Percentiles rank a stretch among this genome's conserved stretches.
Conservation (phyloP, 23 red algal genomes). For the Gracilaria domingensis region DNA sequence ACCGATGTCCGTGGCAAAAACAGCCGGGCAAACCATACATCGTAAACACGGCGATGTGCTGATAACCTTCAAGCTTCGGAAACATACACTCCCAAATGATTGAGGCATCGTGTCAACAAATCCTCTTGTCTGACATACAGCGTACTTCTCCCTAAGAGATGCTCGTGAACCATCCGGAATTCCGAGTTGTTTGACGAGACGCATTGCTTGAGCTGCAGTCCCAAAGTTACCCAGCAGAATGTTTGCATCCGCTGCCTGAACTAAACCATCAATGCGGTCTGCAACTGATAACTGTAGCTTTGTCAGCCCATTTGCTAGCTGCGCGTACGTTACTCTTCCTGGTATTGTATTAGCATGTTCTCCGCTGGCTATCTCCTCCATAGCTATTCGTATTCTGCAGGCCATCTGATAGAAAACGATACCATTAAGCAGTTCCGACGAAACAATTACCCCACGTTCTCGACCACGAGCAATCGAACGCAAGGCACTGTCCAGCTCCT, state of each 20-base stretch:
- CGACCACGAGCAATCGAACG: constrained; percentile 26
- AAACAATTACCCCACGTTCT: neutral
- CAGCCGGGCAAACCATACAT: constrained; percentile 20
- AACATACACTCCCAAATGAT: constrained; percentile 2
- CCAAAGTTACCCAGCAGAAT: constrained; percentile 66
- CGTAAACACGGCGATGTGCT: neutral
- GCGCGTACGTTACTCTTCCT: constrained; percentile 47
- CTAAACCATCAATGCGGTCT: constrained; percentile 47
- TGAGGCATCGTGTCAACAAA: constrained; percentile 44
- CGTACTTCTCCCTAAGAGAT: constrained; percentile 41
- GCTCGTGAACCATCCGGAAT: constrained; percentile 34
- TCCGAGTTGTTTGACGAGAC: constrained; percentile 46
- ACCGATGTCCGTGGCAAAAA: constrained; percentile 22
- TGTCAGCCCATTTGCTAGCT: constrained; percentile 56
- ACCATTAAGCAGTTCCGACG: constrained; percentile 19
- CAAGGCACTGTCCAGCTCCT: constrained; percentile 49
- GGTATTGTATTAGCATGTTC: constrained; percentile 40
- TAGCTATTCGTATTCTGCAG: constrained; percentile 23
- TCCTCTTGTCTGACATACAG: constrained; percentile 45
- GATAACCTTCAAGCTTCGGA: constrained; percentile 23
- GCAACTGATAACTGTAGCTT: constrained; percentile 1
- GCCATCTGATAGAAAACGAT: constrained; percentile 57
- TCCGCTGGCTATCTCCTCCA: constrained; percentile 52
- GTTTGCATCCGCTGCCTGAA: constrained; percentile 54
- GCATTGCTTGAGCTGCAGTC: constrained; percentile 50